Evolutionary conservation across 2,329 filamentous ascomycete species (phyloP).

Genomic region (Xenosphaeropsis pyriputrescens): DNA sequence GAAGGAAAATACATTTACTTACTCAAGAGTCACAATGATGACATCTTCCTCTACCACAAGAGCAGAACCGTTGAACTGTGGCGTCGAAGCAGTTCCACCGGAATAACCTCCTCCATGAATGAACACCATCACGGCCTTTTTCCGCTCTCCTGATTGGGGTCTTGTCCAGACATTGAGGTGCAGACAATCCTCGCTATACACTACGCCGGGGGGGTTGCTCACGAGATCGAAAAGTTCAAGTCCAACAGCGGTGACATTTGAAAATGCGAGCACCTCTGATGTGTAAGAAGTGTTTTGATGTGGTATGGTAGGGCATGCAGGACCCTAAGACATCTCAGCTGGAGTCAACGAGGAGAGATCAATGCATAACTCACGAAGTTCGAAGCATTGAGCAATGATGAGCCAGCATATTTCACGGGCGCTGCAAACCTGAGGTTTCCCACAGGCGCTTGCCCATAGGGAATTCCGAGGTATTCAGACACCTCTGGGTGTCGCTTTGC

Average conservation of each 20-base stretch:
- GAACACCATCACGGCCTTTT: conserved; percentile 28
- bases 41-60: conserved; percentile 27
- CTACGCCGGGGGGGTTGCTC: background rate
- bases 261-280: background rate
- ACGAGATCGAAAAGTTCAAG: conserved; percentile 4
- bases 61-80: conserved; percentile 25
- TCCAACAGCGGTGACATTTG: conserved; percentile 12
- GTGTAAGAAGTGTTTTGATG: background rate
- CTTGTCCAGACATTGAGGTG: conserved; percentile 24
- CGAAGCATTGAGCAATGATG: conserved; percentile 8
- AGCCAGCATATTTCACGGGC: conserved; percentile 12
- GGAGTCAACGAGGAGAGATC: too few species aligned
- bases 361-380: conserved; percentile 9
- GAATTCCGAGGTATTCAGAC: conserved; percentile 23
- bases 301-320: conserved; percentile 6
- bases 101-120: conserved; percentile 27
- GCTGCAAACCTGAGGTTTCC: conserved; percentile 23
- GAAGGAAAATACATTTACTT: conserved; percentile 9
- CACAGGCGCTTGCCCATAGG: conserved; percentile 23
- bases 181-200: conserved; percentile 21
- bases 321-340: conserved; percentile 5
- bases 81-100: conserved; percentile 21
- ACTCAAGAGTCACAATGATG: conserved; percentile 31
- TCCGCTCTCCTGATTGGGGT: conserved; percentile 14
- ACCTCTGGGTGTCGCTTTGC: conserved; percentile 8